Base-by-base conservation (phyloP, 768 basidiomycete genomes). In the Mycena pura region DNA sequence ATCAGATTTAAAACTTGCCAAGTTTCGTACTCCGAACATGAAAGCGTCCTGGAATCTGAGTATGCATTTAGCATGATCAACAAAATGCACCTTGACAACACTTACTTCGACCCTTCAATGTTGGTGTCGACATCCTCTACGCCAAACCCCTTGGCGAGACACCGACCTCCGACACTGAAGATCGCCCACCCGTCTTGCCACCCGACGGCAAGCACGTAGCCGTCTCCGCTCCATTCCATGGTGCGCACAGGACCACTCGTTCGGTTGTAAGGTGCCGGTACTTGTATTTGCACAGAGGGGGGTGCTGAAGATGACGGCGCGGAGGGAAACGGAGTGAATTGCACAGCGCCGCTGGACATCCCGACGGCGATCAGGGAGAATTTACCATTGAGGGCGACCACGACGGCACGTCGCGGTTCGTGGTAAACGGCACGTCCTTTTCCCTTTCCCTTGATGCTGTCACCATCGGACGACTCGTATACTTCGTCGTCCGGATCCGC, bases 201-300 rank as follows among this genome's bases (percentile, higher is more conserved):
- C 0, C 94, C 96, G 2, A 95, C 94, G 31, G 95, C 96, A 11
- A 99, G 79, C 6, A 93, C 93, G 75, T 95, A 95, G 3, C 96
- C 96, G 74, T 99, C 97, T 0, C 92, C 92, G 49, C 92, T 96
- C 96, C 96, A 98, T 67, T 94, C 87, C 73, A 96, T 80, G 11
- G 85, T 73, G 59, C 74, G 84, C 5, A 94, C 86, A 38, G 82
- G 75, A 1, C 92, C 93, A 5, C 80, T 84, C 8, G 82, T 79
- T 43, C 78, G 79, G 62, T 80, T 83, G 62, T 86, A 84, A 34
- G 85, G 80, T 62, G 86, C 85, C 5, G 89, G 87, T n/a, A 90
- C 74, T 22, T 85, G 76, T 46, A 93, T 75, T 19, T 74, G 76
- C 69, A 91, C 86, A 2, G 90, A 86, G 55, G 80, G 81, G 1